Evolutionary conservation across 352 stramenopile genomes (phyloP).

Genomic region (Phytopythium delawarense): DNA sequence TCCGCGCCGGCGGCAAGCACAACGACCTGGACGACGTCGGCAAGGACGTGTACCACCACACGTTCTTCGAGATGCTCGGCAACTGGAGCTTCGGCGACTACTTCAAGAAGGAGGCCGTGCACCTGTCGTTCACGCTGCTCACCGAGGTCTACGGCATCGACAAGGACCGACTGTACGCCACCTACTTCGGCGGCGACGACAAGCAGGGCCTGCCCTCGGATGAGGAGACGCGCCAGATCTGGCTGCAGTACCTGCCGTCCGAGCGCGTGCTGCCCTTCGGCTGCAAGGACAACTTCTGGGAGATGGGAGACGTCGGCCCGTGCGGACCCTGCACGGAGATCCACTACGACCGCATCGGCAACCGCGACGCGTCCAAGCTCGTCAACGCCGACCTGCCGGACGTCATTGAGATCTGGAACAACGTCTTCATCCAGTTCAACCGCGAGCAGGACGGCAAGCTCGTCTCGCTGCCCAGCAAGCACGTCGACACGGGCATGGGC

Average conservation of each 20-base stretch:
- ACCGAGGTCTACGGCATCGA: constrained; percentile 83
- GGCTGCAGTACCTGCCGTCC: constrained; percentile 82
- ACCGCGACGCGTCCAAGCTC: constrained; percentile 92
- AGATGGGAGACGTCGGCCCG: constrained; percentile 93
- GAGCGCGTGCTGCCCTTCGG: constrained; percentile 92
- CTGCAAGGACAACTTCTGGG: constrained; percentile 96
- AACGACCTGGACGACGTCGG: constrained; percentile 98
- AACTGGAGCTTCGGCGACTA: constrained; percentile 98
- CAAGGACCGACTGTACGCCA: constrained; percentile 56
- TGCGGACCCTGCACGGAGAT: constrained; percentile 95
- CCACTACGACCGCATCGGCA: constrained; percentile 82
- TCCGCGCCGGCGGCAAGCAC: constrained; percentile 97
- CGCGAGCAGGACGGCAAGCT: constrained; percentile 89
- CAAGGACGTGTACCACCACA: constrained; percentile 97
- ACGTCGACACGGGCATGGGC: constrained; percentile 97
- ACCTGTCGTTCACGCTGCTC: constrained; percentile 92
- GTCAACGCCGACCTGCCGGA: constrained; percentile 62
- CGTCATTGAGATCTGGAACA: constrained; percentile 97
- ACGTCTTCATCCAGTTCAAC: constrained; percentile 99
- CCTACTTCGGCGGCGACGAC: constrained; percentile 59
- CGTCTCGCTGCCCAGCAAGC: constrained; percentile 85
- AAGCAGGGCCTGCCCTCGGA: constrained; percentile 45
- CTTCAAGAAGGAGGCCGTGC: constrained; percentile 97
- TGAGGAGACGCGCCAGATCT: constrained; percentile 88
- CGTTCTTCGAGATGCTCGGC: constrained; percentile 99